Base-by-base conservation (phyloP, 257 asterid genomes). In the Salvia splendens region DNA sequence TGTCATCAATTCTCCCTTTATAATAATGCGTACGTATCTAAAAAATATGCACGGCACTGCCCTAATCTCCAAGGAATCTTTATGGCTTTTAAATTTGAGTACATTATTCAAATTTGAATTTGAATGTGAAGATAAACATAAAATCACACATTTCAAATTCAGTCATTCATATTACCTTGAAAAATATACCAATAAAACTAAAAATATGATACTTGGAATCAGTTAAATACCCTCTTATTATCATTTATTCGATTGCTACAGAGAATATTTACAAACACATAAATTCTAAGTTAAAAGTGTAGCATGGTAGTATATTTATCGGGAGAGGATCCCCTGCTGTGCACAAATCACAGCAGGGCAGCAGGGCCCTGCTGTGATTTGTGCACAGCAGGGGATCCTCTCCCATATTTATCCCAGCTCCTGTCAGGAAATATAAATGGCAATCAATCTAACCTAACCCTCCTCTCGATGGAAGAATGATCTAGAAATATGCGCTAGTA, bases 371-470 rank as follows among this genome's bases (percentile, higher is more conserved):
- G n/a, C n/a, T n/a, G n/a, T n/a, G n/a, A n/a, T n/a, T n/a, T n/a
- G n/a, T n/a, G n/a, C n/a, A n/a, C n/a, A n/a, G n/a, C n/a, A n/a
- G n/a, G n/a, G n/a, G n/a, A n/a, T n/a, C n/a, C n/a, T n/a, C n/a
- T n/a, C n/a, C n/a, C n/a, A n/a, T 54, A 65, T 12, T 51, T 60
- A 17, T 6, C 43, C 49, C 70, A 59, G 69, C 30, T 65, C 12
- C 53, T 66, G 74, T 47, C 81, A 61, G 74, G 50, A 47, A 60
- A 61, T 60, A 66, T 65, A 61, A 66, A 66, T 66, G 67, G 63
- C 73, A 76, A 57, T 61, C 51, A 65, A 59, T 56, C 64, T 38
- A 48, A 68, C 45, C 42, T 12, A 24, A 59, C 57, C 47, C 61
- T 55, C 49, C 6, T 33, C 38, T 33, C 38, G 38, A 61, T 50